phyloP scores from a whole-genome alignment of 129 eudicot genomes.

The Glebionis coronaria region DNA sequence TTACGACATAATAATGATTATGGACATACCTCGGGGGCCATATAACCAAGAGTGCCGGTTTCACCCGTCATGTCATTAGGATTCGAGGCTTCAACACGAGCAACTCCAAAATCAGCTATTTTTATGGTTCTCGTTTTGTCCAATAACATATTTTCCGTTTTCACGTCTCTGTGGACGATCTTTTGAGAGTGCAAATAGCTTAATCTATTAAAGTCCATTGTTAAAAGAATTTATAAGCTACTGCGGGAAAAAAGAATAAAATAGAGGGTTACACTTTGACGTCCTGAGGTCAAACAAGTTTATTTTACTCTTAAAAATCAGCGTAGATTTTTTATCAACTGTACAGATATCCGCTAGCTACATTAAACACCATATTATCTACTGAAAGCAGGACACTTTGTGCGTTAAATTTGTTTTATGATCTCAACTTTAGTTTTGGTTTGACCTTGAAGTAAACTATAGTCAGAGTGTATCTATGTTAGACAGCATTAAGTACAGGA shows the following conservation, averaged over 20 bases:
- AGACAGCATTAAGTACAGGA: slow-evolving; percentile 1
- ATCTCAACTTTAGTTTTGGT: not conserved
- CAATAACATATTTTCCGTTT: slow-evolving; percentile 88
- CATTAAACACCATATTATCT: not conserved
- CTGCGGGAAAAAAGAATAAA: not conserved
- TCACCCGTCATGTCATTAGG: slow-evolving; percentile 99
- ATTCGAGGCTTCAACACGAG: slow-evolving; percentile 96
- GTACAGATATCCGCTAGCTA: not conserved
- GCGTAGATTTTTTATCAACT: not conserved
- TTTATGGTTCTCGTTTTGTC: slow-evolving; percentile 83
- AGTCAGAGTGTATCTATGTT: slow-evolving; percentile 11
- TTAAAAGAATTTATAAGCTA: slow-evolving; percentile 6
- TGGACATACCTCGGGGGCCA: slow-evolving; percentile 88
- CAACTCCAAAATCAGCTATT: slow-evolving; percentile 95
- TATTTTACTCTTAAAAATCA: not conserved
- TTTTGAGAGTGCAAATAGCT: slow-evolving; percentile 87
- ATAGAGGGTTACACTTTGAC: slow-evolving; percentile 18
- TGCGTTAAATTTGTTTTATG: not conserved
- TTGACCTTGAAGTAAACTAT: slow-evolving; percentile 19
- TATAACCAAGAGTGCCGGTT: slow-evolving; percentile 95
- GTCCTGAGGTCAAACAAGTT: not conserved
- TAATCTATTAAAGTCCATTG: slow-evolving; percentile 39
- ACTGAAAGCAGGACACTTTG: not conserved
- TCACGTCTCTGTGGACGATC: slow-evolving; percentile 92
- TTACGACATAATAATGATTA: not conserved